Evolutionary conservation across 1,284 basidiomycete genomes (phyloP).

Genomic region (Lentinus polychrous): DNA sequence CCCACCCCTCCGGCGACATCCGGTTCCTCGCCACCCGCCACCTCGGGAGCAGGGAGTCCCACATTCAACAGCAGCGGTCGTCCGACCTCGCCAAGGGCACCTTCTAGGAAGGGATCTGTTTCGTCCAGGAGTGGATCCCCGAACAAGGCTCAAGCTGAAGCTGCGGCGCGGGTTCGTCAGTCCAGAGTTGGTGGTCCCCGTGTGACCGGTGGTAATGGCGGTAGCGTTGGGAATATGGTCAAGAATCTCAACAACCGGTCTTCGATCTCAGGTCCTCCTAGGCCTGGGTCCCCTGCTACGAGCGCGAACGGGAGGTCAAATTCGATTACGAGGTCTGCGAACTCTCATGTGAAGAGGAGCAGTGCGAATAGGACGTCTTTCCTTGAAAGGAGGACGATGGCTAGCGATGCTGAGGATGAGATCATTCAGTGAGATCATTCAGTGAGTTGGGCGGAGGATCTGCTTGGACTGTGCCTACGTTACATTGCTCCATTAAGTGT

Average conservation of each 20-base stretch:
- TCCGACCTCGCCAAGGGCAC: conserved; percentile 2
- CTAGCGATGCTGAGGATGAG: conserved; percentile 75
- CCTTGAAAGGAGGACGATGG: conserved; percentile 70
- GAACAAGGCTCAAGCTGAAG: conserved; percentile 25
- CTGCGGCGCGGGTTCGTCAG: conserved; percentile 30
- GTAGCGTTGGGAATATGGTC: conserved; percentile 47
- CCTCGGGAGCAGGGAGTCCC: conserved; percentile 29
- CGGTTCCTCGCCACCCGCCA: conserved; percentile 39
- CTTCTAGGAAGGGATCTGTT: conserved; percentile 6
- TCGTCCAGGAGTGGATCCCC: conserved; percentile 18
- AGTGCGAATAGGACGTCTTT: conserved; percentile 40
- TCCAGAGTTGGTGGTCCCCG: conserved; percentile 47
- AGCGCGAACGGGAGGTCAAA: conserved; percentile 11
- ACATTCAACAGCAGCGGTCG: conserved; percentile 25
- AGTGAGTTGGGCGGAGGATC: neutral
- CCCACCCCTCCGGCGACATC: conserved; percentile 27
- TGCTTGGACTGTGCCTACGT: neutral
- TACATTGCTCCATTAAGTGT: neutral
- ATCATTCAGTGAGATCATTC: conserved; percentile 31
- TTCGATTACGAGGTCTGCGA: conserved; percentile 21
- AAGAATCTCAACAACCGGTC: conserved; percentile 46
- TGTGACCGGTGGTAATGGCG: conserved; percentile 34
- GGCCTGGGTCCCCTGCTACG: conserved; percentile 23
- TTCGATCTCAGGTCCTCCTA: conserved; percentile 14
- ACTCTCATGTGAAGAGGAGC: conserved; percentile 27